phyloP scores from a whole-genome alignment of 1,139 yeast species.

The Protomyces arabidopsidicola region DNA sequence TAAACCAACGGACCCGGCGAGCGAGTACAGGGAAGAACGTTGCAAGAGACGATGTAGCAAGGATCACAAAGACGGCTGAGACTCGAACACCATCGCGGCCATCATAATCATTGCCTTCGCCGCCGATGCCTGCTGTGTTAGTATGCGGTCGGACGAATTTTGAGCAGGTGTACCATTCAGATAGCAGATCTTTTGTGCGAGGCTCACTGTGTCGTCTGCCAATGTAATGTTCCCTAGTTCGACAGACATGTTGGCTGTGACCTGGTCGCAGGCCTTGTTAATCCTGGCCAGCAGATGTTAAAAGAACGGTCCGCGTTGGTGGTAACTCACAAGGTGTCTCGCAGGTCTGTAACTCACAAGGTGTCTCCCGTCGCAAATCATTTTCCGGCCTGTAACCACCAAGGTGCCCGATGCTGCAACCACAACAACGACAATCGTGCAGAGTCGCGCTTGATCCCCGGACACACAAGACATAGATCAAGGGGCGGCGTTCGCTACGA shows the following conservation, averaged over 20 bases:
- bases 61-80: slow-evolving; percentile 65
- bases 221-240: slow-evolving; percentile 7
- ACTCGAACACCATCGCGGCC: slow-evolving; percentile 61
- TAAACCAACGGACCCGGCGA: slow-evolving; percentile 27
- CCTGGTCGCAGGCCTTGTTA: too few species aligned
- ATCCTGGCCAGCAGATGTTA: too few species aligned
- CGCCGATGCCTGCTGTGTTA: slow-evolving; percentile 4
- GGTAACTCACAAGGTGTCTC: too few species aligned
- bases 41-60: slow-evolving; percentile 51
- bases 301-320: too few species aligned
- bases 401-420: too few species aligned
- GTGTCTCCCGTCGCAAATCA: too few species aligned
- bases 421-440: too few species aligned
- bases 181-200: slow-evolving; percentile 22
- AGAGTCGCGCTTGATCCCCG: too few species aligned
- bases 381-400: too few species aligned
- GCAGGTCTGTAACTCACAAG: too few species aligned
- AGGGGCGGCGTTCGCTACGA: too few species aligned
- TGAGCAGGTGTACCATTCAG: neutral
- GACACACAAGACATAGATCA: too few species aligned
- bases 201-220: slow-evolving; percentile 1
- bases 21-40: slow-evolving; percentile 34
- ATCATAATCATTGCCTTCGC: slow-evolving; percentile 43
- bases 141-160: neutral
- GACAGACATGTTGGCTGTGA: neutral